These are phyloP conservation scores for Xylariaceae sp. DNA, from an alignment of 2,329 filamentous ascomycete genomes.

Conservation along the genomic window DNA sequence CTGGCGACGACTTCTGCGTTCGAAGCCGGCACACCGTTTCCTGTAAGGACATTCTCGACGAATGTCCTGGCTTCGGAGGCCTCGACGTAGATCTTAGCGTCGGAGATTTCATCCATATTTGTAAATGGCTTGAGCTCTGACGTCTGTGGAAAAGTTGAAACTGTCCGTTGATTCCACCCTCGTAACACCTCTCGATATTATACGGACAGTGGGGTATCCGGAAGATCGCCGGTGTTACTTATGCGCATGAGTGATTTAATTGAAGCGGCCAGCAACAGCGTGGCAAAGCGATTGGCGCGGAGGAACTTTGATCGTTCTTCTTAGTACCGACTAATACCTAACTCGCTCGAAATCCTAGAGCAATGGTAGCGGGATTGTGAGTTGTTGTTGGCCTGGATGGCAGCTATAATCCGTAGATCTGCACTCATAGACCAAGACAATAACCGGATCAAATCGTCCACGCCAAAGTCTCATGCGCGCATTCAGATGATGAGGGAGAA, in stretches of 20 bases:
- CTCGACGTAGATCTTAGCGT: conserved; percentile 33
- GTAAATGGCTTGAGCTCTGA: not conserved
- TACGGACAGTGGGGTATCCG: not conserved
- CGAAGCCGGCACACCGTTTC: conserved; percentile 52
- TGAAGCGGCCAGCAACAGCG: not conserved
- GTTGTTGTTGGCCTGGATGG: not conserved
- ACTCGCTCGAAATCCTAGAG: not conserved
- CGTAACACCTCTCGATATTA: not conserved
- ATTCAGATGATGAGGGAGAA: not conserved
- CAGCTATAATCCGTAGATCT: not conserved
- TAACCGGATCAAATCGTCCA: not conserved
- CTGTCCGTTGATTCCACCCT: not conserved
- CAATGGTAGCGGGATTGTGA: not conserved
- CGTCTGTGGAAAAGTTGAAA: not conserved
- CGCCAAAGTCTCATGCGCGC: not conserved
- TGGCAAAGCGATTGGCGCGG: not conserved
- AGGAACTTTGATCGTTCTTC: not conserved
- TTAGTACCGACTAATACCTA: not conserved
- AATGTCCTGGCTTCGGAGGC: conserved; percentile 42
- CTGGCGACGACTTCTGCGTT: conserved; percentile 60
- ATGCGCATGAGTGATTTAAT: not conserved
- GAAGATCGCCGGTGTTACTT: not conserved
- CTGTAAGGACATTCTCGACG: conserved; percentile 50
- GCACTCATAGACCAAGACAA: no score
- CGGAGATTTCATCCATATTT: conserved; percentile 26